Evolutionary conservation across 495 filamentous ascomycete species (phyloP), one percentile per base, ranked within the genome.

Genomic region (Sordaria brevicollis): DNA sequence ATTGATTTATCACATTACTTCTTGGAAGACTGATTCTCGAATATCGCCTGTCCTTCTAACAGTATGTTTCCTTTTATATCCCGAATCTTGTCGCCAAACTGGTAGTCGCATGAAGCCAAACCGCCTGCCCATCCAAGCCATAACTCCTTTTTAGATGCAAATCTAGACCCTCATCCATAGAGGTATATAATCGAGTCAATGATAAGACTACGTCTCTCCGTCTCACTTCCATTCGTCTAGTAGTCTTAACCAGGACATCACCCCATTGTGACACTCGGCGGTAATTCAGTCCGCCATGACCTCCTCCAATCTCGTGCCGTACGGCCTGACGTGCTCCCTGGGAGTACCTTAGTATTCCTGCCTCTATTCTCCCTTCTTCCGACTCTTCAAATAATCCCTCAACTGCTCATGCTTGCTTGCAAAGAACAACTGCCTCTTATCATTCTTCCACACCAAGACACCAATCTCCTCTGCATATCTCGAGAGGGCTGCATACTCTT

Each of bases 401-500:
- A 98, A 86, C 79, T 96, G 93, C 76, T 97, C 92, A 72, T 92
- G 84, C 73, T 91, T 88, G 8, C 88, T 94, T 9, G 93, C 93
- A 78, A 97, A 97, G 79, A 97, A 96, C 81, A 90, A 87, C 43
- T 88, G 86, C 80, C 90, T 91, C 41, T 81, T 80, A 71, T 95
- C 89, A 70, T 86, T 92, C 75, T 89, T 93, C 93, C 93, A 98
- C 17, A 90, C 86, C 74, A 97, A 78, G 41, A 98, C 92, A n/a
- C 95, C 95, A 71, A 97, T 88, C 77, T 95, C 93, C 70, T 93
- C 91, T 0, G 96, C 94, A 81, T 97, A 97, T 49, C 80, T 82
- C 62, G 85, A 88, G 57, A 90, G 85, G 13, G 86, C 89, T 67
- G 89, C 86, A 74, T 95, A 99, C 74, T 97, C 96, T 25, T 87